A percentile compares a stretch with the other conserved stretches of the same genome.
These are phyloP conservation scores for Corymbia calophylla DNA, from an alignment of 441 rosid species.

Conservation along the genomic window DNA sequence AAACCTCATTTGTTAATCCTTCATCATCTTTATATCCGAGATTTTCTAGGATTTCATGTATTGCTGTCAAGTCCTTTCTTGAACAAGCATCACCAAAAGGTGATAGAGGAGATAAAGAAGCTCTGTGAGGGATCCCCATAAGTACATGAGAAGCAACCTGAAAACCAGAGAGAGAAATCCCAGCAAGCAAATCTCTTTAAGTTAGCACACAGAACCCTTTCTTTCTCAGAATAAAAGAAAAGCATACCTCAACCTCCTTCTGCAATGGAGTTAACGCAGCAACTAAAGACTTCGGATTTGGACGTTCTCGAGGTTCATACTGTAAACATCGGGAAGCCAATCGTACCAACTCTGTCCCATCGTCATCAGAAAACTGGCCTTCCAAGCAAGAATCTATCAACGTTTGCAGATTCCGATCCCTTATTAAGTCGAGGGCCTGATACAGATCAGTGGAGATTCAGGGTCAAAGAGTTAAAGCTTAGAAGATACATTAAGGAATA, in stretches of 20 bases:
- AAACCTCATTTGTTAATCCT: conserved; percentile 80
- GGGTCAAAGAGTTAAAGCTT: neutral
- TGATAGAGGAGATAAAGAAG: conserved; percentile 42
- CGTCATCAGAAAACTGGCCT: conserved; percentile 76
- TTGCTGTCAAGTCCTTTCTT: conserved; percentile 68
- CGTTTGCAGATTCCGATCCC: conserved; percentile 78
- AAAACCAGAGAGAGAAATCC: neutral
- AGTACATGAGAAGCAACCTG: conserved; percentile 83
- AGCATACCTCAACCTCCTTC: conserved; percentile 67
- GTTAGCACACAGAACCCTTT: neutral
- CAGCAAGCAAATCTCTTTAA: neutral
- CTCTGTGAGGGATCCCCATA: conserved; percentile 71
- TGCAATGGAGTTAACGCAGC: conserved; percentile 81
- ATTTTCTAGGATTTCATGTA: conserved; percentile 68
- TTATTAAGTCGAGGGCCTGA: conserved; percentile 92
- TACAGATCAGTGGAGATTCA: neutral
- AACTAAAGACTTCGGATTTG: conserved; percentile 67
- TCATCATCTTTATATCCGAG: conserved; percentile 83
- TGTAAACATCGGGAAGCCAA: conserved; percentile 89
- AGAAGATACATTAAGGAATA: neutral
- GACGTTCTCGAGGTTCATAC: conserved; percentile 87
- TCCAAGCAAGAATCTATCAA: conserved; percentile 87
- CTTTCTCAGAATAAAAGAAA: neutral
- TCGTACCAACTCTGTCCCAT: conserved; percentile 85
- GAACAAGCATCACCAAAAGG: conserved; percentile 86